Percentiles rank a stretch among this genome's conserved stretches.
Evolutionary conservation across 441 rosid species (phyloP).

Genomic region (Syzygium syzygioides): DNA sequence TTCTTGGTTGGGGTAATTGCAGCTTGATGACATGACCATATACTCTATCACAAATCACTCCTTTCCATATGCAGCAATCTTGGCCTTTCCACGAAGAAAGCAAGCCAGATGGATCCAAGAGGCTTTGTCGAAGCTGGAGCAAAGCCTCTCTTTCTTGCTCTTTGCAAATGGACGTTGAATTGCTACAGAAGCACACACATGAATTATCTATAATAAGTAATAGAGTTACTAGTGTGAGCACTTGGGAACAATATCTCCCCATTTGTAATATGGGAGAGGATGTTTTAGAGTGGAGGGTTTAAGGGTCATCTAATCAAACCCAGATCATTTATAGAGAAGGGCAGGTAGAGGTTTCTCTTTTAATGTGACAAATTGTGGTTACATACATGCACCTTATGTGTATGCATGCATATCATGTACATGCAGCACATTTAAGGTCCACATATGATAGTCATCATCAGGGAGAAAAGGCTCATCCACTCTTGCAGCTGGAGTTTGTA

Average conservation of each 20-base stretch:
- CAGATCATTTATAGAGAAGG: neutral
- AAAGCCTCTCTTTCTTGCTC: neutral
- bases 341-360: neutral
- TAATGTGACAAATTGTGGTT: neutral
- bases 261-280: neutral
- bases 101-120: neutral
- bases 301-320: neutral
- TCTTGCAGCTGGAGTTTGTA: neutral
- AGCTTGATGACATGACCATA: neutral
- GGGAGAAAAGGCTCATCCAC: neutral
- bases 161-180: neutral
- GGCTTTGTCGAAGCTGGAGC: neutral
- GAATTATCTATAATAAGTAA: neutral
- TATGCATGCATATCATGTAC: no score
- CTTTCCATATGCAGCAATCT: neutral
- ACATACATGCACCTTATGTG: no score
- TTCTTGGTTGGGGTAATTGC: neutral
- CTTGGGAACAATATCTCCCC: neutral
- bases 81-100: neutral
- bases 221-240: neutral
- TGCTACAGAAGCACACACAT: neutral
- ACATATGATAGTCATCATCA: neutral
- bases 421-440: neutral
- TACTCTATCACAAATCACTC: neutral
- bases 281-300: neutral